These are phyloP conservation scores for Rhodamnia argentea DNA, from an alignment of 345 rosid species.

Conservation along the genomic window DNA sequence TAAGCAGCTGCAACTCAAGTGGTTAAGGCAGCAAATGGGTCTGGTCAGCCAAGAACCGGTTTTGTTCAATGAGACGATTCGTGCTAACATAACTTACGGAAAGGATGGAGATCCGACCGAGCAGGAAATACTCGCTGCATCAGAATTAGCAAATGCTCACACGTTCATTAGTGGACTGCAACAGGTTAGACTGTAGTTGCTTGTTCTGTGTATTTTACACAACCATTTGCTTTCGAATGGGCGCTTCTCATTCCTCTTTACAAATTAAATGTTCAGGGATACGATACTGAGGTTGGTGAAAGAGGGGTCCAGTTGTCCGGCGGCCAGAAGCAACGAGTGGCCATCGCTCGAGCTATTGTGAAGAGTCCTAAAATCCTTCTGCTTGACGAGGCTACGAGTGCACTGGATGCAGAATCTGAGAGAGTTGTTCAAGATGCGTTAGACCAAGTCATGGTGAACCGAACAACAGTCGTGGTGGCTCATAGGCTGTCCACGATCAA, in stretches of 20 bases:
- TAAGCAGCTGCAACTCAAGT: conserved; percentile 42
- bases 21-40: conserved; percentile 80
- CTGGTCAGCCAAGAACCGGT: conserved; percentile 78
- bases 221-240: not conserved
- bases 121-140: conserved; percentile 56
- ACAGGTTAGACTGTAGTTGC: conserved; percentile 24
- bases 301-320: conserved; percentile 45
- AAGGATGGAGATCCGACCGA: conserved; percentile 62
- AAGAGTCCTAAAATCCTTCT: conserved; percentile 36
- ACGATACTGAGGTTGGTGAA: conserved; percentile 47
- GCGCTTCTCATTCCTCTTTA: not conserved
- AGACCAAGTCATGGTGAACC: conserved; percentile 32
- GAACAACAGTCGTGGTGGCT: conserved; percentile 44
- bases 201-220: not conserved
- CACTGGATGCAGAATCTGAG: conserved; percentile 51
- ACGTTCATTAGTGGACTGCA: conserved; percentile 64
- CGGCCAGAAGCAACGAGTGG: conserved; percentile 52
- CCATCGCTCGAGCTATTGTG: conserved; percentile 44
- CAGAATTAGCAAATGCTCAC: conserved; percentile 74
- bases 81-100: conserved; percentile 74
- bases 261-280: conserved; percentile 27
- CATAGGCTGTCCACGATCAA: conserved; percentile 46
- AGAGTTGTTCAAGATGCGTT: conserved; percentile 42
- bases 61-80: conserved; percentile 60
- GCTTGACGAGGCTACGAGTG: conserved; percentile 60